phyloP scores from a whole-genome alignment of 1,284 basidiomycete species.

The Tilletia indica region DNA sequence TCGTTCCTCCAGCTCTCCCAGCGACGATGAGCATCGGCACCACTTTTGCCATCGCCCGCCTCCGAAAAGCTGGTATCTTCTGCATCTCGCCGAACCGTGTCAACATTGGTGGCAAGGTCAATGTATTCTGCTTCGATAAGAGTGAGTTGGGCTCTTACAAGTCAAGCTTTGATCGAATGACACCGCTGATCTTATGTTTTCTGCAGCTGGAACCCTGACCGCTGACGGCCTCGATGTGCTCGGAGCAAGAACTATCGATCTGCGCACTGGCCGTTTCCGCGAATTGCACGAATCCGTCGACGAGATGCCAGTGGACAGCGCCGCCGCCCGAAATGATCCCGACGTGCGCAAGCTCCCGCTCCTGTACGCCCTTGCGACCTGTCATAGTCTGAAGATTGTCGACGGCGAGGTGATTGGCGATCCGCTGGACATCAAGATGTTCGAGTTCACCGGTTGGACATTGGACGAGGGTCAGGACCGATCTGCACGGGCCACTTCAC shows the following conservation, averaged over 20 bases:
- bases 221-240: constrained; percentile 98
- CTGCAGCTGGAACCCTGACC: constrained; percentile 76
- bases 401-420: constrained; percentile 88
- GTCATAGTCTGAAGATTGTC: constrained; percentile 91
- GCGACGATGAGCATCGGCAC: constrained; percentile 97
- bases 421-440: constrained; percentile 83
- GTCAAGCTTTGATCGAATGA: background rate
- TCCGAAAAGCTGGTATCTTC: constrained; percentile 85
- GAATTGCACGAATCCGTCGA: constrained; percentile 84
- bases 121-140: constrained; percentile 99
- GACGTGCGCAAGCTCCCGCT: constrained; percentile 71
- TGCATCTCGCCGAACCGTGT: constrained; percentile 96
- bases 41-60: constrained; percentile 85
- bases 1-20: constrained; percentile 94
- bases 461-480: constrained; percentile 73
- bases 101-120: constrained; percentile 93
- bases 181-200: background rate
- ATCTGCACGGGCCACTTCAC: constrained; percentile 38
- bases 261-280: constrained; percentile 69
- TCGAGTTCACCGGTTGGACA: constrained; percentile 92
- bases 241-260: constrained; percentile 51
- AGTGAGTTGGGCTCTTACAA: constrained; percentile 59
- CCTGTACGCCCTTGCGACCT: constrained; percentile 88
- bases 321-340: constrained; percentile 58
- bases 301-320: constrained; percentile 69